phyloP scores from a whole-genome alignment of 78 protist species.

The slime mould (Dictyostelium discoideum) region DNA sequence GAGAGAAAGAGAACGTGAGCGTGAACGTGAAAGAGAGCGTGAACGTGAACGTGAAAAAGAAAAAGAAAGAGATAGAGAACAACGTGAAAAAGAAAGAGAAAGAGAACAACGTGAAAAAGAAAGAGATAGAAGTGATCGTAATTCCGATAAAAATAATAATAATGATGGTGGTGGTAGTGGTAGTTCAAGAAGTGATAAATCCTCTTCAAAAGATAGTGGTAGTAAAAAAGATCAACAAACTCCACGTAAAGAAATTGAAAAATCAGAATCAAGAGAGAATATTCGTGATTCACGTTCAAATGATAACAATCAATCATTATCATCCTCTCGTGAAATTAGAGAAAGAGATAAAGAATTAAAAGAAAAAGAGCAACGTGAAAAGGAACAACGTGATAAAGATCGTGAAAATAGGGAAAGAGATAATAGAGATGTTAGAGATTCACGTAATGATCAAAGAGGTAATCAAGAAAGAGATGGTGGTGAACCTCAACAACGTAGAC shows the following conservation, averaged over 20 bases:
- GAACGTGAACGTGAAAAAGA: neutral
- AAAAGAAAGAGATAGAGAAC: neutral
- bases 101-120: neutral
- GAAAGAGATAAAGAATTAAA: neutral
- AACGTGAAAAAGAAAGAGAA: neutral
- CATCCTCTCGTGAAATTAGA: neutral
- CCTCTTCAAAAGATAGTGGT: neutral
- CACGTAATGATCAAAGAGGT: neutral
- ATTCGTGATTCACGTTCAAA: neutral
- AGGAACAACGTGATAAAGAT: slow-evolving; percentile 4
- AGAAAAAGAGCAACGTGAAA: slow-evolving; percentile 12
- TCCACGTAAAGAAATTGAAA: neutral
- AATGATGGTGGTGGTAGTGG: neutral
- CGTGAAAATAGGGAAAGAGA: neutral
- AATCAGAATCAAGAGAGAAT: neutral
- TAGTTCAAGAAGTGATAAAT: neutral
- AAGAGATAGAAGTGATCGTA: neutral
- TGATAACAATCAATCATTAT: neutral
- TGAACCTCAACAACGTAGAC: too few species aligned
- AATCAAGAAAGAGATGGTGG: neutral
- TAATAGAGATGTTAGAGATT: neutral
- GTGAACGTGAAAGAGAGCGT: neutral
- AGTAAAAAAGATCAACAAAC: neutral
- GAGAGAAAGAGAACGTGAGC: neutral
- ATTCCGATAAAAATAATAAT: neutral